Evolutionary conservation across 345 rosid species (phyloP).

Genomic region (Ailanthus altissimus): DNA sequence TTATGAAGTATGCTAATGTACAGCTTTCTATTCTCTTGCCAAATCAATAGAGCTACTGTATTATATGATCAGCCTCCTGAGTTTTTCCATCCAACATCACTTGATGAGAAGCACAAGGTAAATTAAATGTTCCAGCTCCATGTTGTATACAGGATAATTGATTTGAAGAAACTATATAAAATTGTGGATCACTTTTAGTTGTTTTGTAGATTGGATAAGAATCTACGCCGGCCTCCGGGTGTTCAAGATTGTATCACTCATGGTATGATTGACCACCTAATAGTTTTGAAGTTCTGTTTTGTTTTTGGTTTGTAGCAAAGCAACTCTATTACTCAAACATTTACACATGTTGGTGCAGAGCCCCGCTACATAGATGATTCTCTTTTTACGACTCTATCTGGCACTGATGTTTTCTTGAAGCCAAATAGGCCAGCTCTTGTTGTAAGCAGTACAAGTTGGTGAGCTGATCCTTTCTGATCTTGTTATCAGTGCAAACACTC

Average conservation of each 20-base stretch:
- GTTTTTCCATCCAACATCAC: constrained; percentile 72
- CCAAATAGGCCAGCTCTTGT: constrained; percentile 86
- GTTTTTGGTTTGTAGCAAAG: constrained; percentile 3
- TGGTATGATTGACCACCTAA: constrained; percentile 44
- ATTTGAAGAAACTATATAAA: constrained; percentile 7
- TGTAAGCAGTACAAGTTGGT: constrained; percentile 99
- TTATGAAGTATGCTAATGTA: constrained; percentile 11
- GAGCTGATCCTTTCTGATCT: constrained; percentile 26
- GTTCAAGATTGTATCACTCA: constrained; percentile 57
- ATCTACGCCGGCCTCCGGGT: constrained; percentile 51
- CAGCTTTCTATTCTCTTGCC: constrained; percentile 15
- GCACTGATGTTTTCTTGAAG: constrained; percentile 49
- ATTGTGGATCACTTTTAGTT: constrained; percentile 50
- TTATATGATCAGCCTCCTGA: constrained; percentile 97
- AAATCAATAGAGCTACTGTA: constrained; percentile 63
- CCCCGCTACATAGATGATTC: constrained; percentile 47
- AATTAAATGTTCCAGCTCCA: constrained; percentile 22
- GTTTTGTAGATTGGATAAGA: constrained; percentile 73
- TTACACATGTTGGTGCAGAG: constrained; percentile 29
- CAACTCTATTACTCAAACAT: background rate
- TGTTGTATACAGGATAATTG: background rate
- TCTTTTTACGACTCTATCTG: constrained; percentile 53
- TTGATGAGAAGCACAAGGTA: constrained; percentile 81
- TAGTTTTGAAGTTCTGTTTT: constrained; percentile 16
- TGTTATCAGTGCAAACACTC: background rate